A percentile compares a stretch with the other conserved stretches of the same genome.
phyloP scores from a whole-genome alignment of 257 asterid species.

The Ocimum tenuiflorum region DNA sequence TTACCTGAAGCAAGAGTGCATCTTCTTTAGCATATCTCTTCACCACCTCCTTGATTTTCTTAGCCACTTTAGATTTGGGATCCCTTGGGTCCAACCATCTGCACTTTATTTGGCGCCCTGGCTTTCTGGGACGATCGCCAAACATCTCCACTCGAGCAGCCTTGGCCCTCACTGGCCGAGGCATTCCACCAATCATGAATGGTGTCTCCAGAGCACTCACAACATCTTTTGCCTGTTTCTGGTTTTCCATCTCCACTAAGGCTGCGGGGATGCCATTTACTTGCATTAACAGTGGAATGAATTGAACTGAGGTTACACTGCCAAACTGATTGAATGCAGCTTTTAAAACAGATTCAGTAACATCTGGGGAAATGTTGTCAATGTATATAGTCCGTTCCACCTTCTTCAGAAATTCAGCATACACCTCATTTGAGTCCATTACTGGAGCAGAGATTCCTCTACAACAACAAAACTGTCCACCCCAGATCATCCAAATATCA shows the following conservation, averaged over 20 bases:
- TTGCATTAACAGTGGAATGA: conserved; percentile 32
- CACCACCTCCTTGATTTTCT: conserved; percentile 24
- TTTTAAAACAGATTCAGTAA: conserved; percentile 33
- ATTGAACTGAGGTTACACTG: conserved; percentile 29
- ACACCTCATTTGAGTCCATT: conserved; percentile 36
- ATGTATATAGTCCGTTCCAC: conserved; percentile 40
- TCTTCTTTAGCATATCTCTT: conserved; percentile 41
- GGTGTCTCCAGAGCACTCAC: conserved; percentile 26
- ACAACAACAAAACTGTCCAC: background rate
- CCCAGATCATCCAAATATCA: background rate
- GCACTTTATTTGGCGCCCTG: conserved; percentile 28
- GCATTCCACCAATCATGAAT: conserved; percentile 54
- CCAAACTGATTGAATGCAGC: conserved; percentile 54
- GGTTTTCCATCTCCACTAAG: conserved; percentile 45
- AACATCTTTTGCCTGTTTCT: conserved; percentile 24
- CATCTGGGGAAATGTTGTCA: conserved; percentile 38
- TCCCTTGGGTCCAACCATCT: conserved; percentile 39
- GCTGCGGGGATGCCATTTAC: conserved; percentile 33
- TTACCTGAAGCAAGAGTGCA: conserved; percentile 33
- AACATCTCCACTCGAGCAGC: conserved; percentile 42
- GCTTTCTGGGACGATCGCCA: conserved; percentile 44
- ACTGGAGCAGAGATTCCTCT: background rate
- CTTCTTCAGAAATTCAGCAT: conserved; percentile 40
- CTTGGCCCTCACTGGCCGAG: conserved; percentile 52
- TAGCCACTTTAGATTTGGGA: conserved; percentile 33